phyloP scores from a whole-genome alignment of 192 early-diverging fungal genomes.

The Linnemannia elongata region DNA sequence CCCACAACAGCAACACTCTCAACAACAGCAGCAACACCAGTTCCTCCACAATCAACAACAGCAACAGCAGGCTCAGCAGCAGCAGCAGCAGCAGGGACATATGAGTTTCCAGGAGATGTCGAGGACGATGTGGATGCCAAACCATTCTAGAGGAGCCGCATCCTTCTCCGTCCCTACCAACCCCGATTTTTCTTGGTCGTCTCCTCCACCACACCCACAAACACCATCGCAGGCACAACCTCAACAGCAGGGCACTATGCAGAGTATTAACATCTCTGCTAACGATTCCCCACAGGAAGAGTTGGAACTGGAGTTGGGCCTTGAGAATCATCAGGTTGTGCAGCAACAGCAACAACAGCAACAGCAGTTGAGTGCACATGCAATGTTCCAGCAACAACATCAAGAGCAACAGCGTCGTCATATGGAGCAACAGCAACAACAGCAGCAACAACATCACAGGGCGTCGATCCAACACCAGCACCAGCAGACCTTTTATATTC shows the following conservation, averaged over 20 bases:
- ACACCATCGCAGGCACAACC: background rate
- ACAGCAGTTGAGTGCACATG: conserved; percentile 31
- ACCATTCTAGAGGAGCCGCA: conserved; percentile 5
- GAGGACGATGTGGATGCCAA: conserved; percentile 37
- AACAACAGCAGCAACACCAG: conserved; percentile 14
- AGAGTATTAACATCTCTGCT: conserved; percentile 47
- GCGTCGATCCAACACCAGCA: conserved; percentile 43
- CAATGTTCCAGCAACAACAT: conserved; percentile 42
- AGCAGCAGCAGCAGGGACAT: conserved; percentile 7
- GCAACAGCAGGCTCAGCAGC: conserved; percentile 16
- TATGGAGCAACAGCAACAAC: conserved; percentile 19
- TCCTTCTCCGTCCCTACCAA: conserved; percentile 27
- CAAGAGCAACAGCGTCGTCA: conserved; percentile 29
- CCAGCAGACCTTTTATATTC: conserved; percentile 49
- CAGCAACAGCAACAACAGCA: conserved; percentile 19
- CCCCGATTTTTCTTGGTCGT: conserved; percentile 5
- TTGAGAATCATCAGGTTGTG: background rate
- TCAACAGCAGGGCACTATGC: conserved; percentile 25
- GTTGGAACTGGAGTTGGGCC: conserved; percentile 14
- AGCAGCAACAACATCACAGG: conserved; percentile 27
- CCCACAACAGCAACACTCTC: background rate
- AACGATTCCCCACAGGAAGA: conserved; percentile 29
- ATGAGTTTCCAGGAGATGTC: conserved; percentile 11
- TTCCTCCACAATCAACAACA: background rate
- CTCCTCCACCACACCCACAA: background rate